Base-by-base conservation (phyloP, 2,329 filamentous ascomycete genomes). In the Arachnomyces sp. region DNA sequence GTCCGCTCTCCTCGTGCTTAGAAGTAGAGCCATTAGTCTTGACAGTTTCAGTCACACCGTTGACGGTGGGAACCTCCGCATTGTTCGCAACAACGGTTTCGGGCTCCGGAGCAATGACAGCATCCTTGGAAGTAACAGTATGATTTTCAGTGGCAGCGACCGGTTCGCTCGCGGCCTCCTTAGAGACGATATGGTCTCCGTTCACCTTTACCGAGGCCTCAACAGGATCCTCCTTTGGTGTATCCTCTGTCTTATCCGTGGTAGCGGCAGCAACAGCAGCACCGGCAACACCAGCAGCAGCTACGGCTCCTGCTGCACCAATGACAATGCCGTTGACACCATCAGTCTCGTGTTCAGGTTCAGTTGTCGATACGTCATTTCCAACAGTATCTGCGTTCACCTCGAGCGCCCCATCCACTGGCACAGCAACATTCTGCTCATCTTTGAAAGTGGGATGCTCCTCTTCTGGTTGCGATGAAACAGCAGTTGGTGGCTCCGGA, bases 161-260 rank as follows among this genome's bases (percentile, higher is more conserved):
- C 13, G 9, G 11, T 13, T 13, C 28, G 2, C 3, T 15, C 3
- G 16, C n/a, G 4, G 13, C 14, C 11, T 38, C 28, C 5, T 29
- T 3, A 8, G 31, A 31, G 15, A 18, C 20, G 31, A 32, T 42
- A 44, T 39, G 31, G 20, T 39, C 32, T 25, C 31, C 36, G 25
- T 51, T 43, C 9, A 20, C 17, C 13, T 50, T 36, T 28, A 41
- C 31, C 31, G 47, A 4, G 17, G 17, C 20, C 6, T 44, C 31
- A 36, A 42, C 25, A 33, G 31, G 8, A 17, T 45, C 43, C 39
- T 29, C n/a, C 31, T 38, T n/a, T 8, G 14, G 14, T 36, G 14
- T 17, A 16, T 16, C 34, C n/a, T 17, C 11, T 2, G 34, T 16
- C 18, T 17, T 18, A 18, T 36, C 34, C 18, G 15, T 15, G 12